Evolutionary conservation across 2,329 filamentous ascomycete species (phyloP).

Genomic region (Trichoderma sp.): DNA sequence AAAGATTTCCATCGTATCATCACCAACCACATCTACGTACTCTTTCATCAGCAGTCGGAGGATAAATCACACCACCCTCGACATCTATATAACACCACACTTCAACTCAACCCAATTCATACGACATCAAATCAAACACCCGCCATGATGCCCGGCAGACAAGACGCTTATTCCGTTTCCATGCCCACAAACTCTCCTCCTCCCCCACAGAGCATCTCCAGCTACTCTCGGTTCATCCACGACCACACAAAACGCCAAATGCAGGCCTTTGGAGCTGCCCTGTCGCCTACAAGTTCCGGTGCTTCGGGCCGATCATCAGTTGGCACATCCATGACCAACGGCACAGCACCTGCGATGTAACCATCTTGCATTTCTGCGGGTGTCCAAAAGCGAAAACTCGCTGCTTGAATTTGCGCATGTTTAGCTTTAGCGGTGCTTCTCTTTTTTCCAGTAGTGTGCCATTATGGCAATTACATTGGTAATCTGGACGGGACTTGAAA

Average conservation of each 20-base stretch:
- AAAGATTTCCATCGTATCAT: not conserved
- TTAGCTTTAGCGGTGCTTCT: not conserved
- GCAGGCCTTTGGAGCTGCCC: slow-evolving; percentile 46
- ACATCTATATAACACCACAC: not conserved
- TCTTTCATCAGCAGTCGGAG: not conserved
- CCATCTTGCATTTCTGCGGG: not conserved
- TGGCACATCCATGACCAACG: slow-evolving; percentile 31
- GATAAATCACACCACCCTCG: not conserved
- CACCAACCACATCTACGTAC: not conserved
- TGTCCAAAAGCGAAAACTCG: not conserved
- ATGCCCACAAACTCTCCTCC: slow-evolving; percentile 37
- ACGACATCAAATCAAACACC: not conserved
- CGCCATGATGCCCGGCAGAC: slow-evolving; percentile 37
- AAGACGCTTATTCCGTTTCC: slow-evolving; percentile 39
- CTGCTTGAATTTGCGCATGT: not conserved
- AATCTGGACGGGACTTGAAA: not conserved
- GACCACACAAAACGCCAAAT: slow-evolving; percentile 65
- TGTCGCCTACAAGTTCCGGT: slow-evolving; percentile 22
- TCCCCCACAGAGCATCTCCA: slow-evolving; percentile 48
- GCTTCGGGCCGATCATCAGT: slow-evolving; percentile 19
- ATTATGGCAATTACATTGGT: not conserved
- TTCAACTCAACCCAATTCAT: not conserved
- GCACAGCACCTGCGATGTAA: slow-evolving; percentile 22
- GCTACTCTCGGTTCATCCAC: slow-evolving; percentile 60
- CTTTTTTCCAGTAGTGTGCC: not conserved